Evolutionary conservation across 83 land plant genomes (phyloP).

Genomic region (Picea mariana): DNA sequence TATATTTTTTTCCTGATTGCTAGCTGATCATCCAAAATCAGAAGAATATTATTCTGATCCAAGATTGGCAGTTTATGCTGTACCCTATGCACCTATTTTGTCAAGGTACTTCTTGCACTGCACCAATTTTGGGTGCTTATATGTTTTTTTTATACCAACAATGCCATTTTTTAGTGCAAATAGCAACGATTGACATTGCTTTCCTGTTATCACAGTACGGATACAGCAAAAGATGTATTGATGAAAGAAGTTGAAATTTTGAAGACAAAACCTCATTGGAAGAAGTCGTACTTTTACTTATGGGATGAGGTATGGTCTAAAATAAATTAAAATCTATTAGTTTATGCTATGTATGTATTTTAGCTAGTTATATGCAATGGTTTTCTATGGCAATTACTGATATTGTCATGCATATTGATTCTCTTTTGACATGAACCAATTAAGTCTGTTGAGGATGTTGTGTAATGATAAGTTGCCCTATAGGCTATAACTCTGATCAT

Average conservation of each 20-base stretch:
- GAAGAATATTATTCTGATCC: slow-evolving; percentile 96
- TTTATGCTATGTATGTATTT: background rate
- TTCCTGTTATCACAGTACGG: slow-evolving; percentile 27
- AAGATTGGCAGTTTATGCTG: slow-evolving; percentile 95
- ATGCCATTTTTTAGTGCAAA: slow-evolving; percentile 9
- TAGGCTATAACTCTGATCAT: background rate
- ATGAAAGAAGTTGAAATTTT: slow-evolving; percentile 76
- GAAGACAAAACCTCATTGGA: slow-evolving; percentile 85
- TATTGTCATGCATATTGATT: background rate
- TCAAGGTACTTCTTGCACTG: slow-evolving; percentile 52
- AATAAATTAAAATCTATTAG: slow-evolving; percentile 4
- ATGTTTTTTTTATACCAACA: background rate
- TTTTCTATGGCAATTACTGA: background rate
- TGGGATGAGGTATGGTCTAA: slow-evolving; percentile 92
- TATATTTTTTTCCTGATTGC: background rate
- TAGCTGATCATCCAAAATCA: slow-evolving; percentile 96
- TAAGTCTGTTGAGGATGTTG: background rate
- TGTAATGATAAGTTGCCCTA: background rate
- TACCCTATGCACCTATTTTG: slow-evolving; percentile 81
- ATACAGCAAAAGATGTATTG: slow-evolving; percentile 67
- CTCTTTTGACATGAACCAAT: background rate
- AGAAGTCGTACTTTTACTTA: slow-evolving; percentile 91
- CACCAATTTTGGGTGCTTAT: background rate
- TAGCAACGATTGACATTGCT: background rate
- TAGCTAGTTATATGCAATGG: background rate